A percentile compares a stretch with the other conserved stretches of the same genome.
Evolutionary conservation across 179 eudicot genomes (phyloP).

Genomic region (Heliamphora pulchella): DNA sequence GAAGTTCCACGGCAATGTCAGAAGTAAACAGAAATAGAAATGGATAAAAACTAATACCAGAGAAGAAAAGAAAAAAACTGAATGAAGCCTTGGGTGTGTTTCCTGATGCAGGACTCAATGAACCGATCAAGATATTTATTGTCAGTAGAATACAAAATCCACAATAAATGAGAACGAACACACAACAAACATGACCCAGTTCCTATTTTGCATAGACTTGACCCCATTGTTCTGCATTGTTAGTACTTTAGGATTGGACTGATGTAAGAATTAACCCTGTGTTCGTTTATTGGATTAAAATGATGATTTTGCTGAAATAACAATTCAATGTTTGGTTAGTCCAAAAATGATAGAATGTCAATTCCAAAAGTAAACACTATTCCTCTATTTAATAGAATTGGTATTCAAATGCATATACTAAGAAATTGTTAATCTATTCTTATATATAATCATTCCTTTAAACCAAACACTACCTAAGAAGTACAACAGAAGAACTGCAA

Average conservation of each 20-base stretch:
- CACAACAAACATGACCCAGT: not conserved
- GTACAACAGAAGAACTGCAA: not conserved
- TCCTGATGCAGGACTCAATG: too few relatives aligned
- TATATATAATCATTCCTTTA: too few relatives aligned
- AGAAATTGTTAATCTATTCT: too few relatives aligned
- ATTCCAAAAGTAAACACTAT: too few relatives aligned
- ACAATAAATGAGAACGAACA: not conserved
- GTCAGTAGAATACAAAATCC: not conserved
- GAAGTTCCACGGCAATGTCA: not conserved
- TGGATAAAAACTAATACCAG: not conserved
- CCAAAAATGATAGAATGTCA: too few relatives aligned
- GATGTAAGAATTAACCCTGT: not conserved
- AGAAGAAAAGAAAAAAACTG: not conserved
- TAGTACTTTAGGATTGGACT: not conserved
- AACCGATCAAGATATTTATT: not conserved
- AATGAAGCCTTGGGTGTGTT: too few relatives aligned
- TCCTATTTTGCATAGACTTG: not conserved
- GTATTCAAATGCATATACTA: too few relatives aligned
- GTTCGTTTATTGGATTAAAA: too few relatives aligned
- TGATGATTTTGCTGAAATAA: too few relatives aligned
- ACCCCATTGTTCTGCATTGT: not conserved
- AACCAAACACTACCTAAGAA: not conserved
- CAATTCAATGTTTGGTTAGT: too few relatives aligned
- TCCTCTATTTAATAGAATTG: too few relatives aligned
- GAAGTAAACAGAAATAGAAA: not conserved